Percentiles rank a stretch among this genome's conserved stretches.
These are phyloP conservation scores for Backusella sp. DNA, from an alignment of 192 early-diverging fungal genomes.

Conservation along the genomic window DNA sequence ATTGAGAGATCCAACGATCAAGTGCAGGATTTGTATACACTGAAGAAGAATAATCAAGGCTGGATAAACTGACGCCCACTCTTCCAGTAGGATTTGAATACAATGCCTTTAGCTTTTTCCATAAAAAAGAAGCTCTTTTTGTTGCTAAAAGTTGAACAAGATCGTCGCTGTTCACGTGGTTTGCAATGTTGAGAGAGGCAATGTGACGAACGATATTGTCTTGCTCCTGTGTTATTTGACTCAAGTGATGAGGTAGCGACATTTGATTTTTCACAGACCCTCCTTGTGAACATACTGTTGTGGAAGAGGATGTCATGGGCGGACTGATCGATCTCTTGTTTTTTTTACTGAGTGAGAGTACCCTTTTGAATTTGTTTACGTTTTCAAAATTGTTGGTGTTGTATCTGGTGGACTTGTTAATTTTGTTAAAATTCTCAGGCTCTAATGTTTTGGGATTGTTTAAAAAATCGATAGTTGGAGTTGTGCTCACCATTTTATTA, in stretches of 20 bases:
- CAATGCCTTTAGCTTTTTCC: constrained; percentile 17
- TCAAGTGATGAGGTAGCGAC: neutral
- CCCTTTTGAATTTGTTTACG: neutral
- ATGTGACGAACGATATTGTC: constrained; percentile 10
- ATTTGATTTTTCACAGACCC: neutral
- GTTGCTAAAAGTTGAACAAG: neutral
- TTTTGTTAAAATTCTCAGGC: constrained; percentile 4
- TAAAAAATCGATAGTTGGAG: neutral
- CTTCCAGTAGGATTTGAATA: neutral
- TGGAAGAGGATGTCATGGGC: neutral
- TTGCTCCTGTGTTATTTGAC: constrained; percentile 2
- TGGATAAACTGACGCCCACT: constrained; percentile 2
- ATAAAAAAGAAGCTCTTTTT: neutral
- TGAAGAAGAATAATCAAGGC: neutral
- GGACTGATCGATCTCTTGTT: neutral
- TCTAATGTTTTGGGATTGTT: neutral
- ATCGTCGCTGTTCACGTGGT: neutral
- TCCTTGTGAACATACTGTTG: neutral
- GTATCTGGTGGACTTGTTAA: neutral
- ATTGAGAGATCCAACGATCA: constrained; percentile 3
- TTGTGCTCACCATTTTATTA: neutral
- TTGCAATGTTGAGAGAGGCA: neutral
- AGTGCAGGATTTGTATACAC: neutral
- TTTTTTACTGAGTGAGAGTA: neutral
- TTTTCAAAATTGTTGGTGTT: neutral